Conservation (phyloP, 2,329 filamentous ascomycete genomes). For the Epichloe uncinata region DNA sequence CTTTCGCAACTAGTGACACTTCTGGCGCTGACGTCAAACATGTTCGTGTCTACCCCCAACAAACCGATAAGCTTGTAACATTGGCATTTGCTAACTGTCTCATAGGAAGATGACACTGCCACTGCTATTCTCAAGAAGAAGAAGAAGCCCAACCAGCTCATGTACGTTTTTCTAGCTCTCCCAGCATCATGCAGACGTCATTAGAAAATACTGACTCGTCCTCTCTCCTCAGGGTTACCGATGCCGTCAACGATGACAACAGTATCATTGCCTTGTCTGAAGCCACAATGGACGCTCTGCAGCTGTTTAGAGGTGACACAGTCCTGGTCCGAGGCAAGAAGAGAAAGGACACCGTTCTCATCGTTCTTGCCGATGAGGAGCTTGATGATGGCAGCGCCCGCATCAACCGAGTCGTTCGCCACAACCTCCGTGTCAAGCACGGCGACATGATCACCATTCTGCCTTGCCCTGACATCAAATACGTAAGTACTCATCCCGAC, state of each 20-base stretch:
- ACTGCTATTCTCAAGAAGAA: slow-evolving; percentile 99
- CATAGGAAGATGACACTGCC: slow-evolving; percentile 73
- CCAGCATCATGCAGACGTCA: background rate
- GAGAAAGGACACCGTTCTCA: slow-evolving; percentile 96
- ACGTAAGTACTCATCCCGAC: slow-evolving; percentile 48
- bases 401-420: slow-evolving; percentile 96
- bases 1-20: slow-evolving; percentile 51
- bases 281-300: slow-evolving; percentile 96
- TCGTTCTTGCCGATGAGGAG: slow-evolving; percentile 94
- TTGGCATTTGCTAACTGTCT: slow-evolving; percentile 15
- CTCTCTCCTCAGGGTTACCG: slow-evolving; percentile 62
- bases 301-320: slow-evolving; percentile 97
- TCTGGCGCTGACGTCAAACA: slow-evolving; percentile 80
- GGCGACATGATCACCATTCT: slow-evolving; percentile 96
- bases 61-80: slow-evolving; percentile 5
- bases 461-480: slow-evolving; percentile 99
- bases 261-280: slow-evolving; percentile 97
- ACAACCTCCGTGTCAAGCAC: slow-evolving; percentile 97
- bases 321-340: slow-evolving; percentile 99
- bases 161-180: slow-evolving; percentile 44
- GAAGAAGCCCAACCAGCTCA: slow-evolving; percentile 99
- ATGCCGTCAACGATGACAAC: slow-evolving; percentile 99
- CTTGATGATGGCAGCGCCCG: slow-evolving; percentile 93
- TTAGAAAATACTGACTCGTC: background rate
- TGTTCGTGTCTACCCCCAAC: slow-evolving; percentile 37